These are phyloP conservation scores for Pelargonium cotyledonis DNA, from an alignment of 441 rosid genomes.

Conservation along the genomic window DNA sequence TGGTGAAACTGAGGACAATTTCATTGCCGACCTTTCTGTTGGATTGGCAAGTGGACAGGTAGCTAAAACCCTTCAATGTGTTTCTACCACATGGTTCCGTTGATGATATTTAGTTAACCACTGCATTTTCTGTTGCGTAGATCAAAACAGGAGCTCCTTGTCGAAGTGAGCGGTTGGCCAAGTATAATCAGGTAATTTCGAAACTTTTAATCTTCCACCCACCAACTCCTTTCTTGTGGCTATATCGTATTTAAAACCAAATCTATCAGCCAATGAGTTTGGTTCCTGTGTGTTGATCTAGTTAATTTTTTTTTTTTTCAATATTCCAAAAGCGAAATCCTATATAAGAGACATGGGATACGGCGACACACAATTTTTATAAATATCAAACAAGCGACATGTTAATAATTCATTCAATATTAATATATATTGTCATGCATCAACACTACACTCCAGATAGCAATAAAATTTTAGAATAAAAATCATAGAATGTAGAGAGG, in stretches of 20 bases:
- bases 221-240: background rate
- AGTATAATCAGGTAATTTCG: constrained; percentile 78
- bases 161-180: constrained; percentile 87
- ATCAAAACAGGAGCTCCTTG: constrained; percentile 99
- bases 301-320: too few species aligned
- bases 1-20: constrained; percentile 96
- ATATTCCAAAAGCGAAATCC: too few species aligned
- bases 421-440: too few species aligned
- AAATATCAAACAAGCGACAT: too few species aligned
- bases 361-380: too few species aligned
- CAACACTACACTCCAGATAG: too few species aligned
- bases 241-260: background rate
- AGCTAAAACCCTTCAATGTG: constrained; percentile 14
- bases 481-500: too few species aligned
- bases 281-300: too few species aligned
- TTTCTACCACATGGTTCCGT: background rate
- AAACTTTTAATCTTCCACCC: background rate
- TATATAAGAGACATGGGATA: too few species aligned
- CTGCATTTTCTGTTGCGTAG: constrained; percentile 32
- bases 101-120: constrained; percentile 9
- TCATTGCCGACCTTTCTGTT: constrained; percentile 88
- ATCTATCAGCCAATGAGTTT: background rate
- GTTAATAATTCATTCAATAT: too few species aligned
- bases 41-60: constrained; percentile 98
- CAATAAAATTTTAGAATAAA: too few species aligned